Evolutionary conservation across 345 rosid species (phyloP).

Genomic region (Rubroshorea leprosula): DNA sequence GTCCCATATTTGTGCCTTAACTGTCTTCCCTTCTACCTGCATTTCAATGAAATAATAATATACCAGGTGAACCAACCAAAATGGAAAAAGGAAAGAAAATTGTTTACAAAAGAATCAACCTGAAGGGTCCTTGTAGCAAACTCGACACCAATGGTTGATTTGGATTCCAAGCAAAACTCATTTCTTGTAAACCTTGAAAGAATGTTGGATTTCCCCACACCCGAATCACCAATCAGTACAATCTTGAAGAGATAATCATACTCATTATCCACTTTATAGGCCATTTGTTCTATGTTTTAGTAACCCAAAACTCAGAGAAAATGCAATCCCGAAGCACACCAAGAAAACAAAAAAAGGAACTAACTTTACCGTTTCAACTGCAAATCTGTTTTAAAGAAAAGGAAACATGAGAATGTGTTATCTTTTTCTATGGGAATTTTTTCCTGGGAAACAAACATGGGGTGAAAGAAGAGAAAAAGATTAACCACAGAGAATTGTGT

Average conservation of each 20-base stretch:
- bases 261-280: conserved; percentile 60
- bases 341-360: background rate
- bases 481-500: conserved; percentile 13
- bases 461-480: background rate
- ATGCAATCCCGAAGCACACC: background rate
- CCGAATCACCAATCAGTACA: conserved; percentile 62
- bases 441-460: background rate
- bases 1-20: conserved; percentile 77
- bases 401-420: background rate
- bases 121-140: conserved; percentile 69
- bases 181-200: conserved; percentile 64
- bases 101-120: conserved; percentile 17
- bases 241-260: conserved; percentile 64
- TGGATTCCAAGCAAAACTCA: conserved; percentile 61
- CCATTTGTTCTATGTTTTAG: conserved; percentile 26
- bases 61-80: too few species aligned
- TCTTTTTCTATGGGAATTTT: background rate
- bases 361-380: background rate
- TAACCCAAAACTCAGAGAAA: conserved; percentile 6
- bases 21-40: conserved; percentile 68
- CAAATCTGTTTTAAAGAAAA: conserved; percentile 1
- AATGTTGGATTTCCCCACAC: conserved; percentile 69
- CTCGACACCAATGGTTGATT: conserved; percentile 68
- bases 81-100: background rate
- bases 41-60: background rate